phyloP scores from a whole-genome alignment of 345 rosid genomes.

The Theobroma cacao region DNA sequence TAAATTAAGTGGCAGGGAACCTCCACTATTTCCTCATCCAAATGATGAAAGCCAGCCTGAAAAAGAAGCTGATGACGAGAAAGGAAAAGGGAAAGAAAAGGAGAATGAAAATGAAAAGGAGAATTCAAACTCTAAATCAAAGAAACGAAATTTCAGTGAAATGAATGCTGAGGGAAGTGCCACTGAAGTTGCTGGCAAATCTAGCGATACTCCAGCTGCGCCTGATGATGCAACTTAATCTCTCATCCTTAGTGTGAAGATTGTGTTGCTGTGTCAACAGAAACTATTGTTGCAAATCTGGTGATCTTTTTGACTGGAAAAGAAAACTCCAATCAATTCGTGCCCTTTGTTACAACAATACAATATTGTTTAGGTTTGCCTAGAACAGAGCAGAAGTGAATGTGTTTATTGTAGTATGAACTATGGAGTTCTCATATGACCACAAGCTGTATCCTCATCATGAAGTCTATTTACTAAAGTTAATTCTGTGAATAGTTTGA shows the following conservation, averaged over 20 bases:
- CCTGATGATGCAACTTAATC: conserved; percentile 22
- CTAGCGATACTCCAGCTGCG: conserved; percentile 20
- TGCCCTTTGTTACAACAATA: neutral
- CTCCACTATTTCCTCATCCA: conserved; percentile 56
- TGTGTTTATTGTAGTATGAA: neutral
- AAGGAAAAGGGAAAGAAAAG: conserved; percentile 37
- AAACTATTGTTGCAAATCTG: neutral
- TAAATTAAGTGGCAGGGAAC: conserved; percentile 73
- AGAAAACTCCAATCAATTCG: neutral
- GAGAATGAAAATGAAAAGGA: conserved; percentile 33
- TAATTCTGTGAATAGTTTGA: neutral
- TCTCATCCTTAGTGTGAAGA: neutral
- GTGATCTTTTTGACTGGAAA: neutral
- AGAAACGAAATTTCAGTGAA: conserved; percentile 56
- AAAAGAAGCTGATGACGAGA: conserved; percentile 30
- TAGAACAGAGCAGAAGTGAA: neutral
- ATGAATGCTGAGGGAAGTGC: conserved; percentile 37
- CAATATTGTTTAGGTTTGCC: neutral
- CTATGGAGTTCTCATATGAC: neutral
- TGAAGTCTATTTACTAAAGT: neutral
- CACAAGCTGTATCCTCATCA: no score
- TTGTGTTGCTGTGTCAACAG: neutral
- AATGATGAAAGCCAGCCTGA: conserved; percentile 33
- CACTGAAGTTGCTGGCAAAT: conserved; percentile 35
- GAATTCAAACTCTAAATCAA: conserved; percentile 41